These are phyloP conservation scores for Carpinus fangiana DNA, from an alignment of 306 rosid genomes.

Conservation along the genomic window DNA sequence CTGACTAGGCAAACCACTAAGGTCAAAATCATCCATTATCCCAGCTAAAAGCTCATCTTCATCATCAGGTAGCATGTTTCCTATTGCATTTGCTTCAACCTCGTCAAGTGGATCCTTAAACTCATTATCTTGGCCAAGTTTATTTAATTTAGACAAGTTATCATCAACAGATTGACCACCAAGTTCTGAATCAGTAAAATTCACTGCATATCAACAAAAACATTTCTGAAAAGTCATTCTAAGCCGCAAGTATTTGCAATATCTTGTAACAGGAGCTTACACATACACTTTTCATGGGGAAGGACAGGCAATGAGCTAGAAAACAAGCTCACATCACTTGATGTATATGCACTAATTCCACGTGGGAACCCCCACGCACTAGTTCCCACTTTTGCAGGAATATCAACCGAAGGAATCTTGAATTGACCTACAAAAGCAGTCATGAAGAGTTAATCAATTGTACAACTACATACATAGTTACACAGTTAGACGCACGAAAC, in stretches of 20 bases:
- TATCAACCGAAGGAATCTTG: conserved; percentile 39
- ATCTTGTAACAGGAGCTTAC: conserved; percentile 15
- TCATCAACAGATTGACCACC: conserved; percentile 51
- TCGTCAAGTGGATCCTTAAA: conserved; percentile 53
- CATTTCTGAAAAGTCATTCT: conserved; percentile 23
- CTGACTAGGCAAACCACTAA: conserved; percentile 79
- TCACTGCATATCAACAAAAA: conserved; percentile 55
- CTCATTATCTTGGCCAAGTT: conserved; percentile 43
- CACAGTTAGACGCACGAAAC: conserved; percentile 1
- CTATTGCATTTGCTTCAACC: conserved; percentile 49
- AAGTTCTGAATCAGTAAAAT: conserved; percentile 46
- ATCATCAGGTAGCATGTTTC: conserved; percentile 77
- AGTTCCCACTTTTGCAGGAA: conserved; percentile 44
- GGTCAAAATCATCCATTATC: conserved; percentile 82
- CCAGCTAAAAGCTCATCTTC: conserved; percentile 91
- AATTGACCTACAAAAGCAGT: conserved; percentile 47
- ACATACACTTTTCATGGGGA: conserved; percentile 74
- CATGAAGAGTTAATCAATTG: conserved; percentile 9
- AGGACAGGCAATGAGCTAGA: conserved; percentile 83
- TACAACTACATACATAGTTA: neutral
- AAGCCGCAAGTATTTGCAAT: conserved; percentile 3
- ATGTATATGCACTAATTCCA: conserved; percentile 39
- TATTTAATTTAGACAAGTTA: conserved; percentile 43
- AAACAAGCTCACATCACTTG: conserved; percentile 77
- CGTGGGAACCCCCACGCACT: conserved; percentile 61